A percentile compares a stretch with the other conserved stretches of the same genome.
phyloP scores from a whole-genome alignment of 1,139 yeast genomes.

The Yamadazyma triangularis region DNA sequence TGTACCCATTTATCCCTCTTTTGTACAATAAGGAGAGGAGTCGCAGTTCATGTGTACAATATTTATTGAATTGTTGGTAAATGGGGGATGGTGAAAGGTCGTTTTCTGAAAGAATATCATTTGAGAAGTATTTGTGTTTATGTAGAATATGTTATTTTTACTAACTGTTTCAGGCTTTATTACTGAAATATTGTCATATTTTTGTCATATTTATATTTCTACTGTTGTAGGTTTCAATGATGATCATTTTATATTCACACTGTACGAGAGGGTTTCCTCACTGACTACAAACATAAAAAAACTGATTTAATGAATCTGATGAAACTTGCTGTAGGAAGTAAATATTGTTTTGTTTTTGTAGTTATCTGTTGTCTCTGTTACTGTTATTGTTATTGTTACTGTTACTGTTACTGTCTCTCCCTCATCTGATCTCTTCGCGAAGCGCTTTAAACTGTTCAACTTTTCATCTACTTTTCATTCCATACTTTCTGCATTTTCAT shows the following conservation, averaged over 20 bases:
- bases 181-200: constrained; percentile 7
- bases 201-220: too few relatives aligned
- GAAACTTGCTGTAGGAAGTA: too few relatives aligned
- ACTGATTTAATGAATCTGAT: constrained; percentile 84
- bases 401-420: too few relatives aligned
- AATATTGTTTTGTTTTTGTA: too few relatives aligned
- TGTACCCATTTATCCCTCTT: constrained; percentile 42
- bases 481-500: too few relatives aligned
- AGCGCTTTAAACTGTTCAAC: too few relatives aligned
- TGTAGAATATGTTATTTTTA: constrained; percentile 3
- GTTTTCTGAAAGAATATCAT: constrained; percentile 11
- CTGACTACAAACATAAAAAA: constrained; percentile 48
- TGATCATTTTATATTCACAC: constrained; percentile 60
- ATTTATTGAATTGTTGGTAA: constrained; percentile 50
- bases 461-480: too few relatives aligned
- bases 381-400: too few relatives aligned
- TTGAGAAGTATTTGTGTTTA: background rate
- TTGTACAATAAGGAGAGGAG: constrained; percentile 51
- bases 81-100: constrained; percentile 52
- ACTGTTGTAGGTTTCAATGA: constrained; percentile 35
- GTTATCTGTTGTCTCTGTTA: too few relatives aligned
- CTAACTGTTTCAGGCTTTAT: constrained; percentile 12
- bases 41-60: constrained; percentile 66
- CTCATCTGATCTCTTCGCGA: too few relatives aligned
- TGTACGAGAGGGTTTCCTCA: constrained; percentile 52